Percentiles rank a stretch among this genome's conserved stretches.
Evolutionary conservation across 306 rosid species (phyloP).

Genomic region (Vigna angularis): DNA sequence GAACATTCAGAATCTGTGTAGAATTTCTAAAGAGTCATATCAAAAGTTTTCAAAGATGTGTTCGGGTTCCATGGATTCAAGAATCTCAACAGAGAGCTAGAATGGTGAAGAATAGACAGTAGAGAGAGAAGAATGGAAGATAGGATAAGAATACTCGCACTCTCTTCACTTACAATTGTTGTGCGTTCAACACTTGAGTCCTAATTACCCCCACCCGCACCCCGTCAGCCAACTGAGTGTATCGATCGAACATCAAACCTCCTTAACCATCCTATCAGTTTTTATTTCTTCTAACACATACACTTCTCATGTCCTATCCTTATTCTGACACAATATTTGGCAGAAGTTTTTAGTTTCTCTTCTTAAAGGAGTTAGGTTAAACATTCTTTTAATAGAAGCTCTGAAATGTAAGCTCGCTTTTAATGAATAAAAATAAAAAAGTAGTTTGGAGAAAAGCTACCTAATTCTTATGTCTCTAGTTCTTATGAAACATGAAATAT

Average conservation of each 20-base stretch:
- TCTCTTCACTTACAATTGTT: not conserved
- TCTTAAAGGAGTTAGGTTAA: too few species aligned
- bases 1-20: constrained; percentile 34
- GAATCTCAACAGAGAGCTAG: not conserved
- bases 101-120: not conserved
- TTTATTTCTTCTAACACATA: too few species aligned
- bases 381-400: not conserved
- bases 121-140: not conserved
- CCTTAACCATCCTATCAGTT: not conserved
- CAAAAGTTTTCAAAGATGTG: constrained; percentile 9
- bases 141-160: not conserved
- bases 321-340: not conserved
- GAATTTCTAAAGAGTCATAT: constrained; percentile 25
- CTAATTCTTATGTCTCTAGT: too few species aligned
- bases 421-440: not conserved
- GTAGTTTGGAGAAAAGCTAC: not conserved
- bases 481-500: too few species aligned
- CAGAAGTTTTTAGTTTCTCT: not conserved
- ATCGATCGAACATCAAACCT: too few species aligned
- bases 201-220: too few species aligned
- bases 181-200: too few species aligned
- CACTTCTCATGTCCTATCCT: not conserved
- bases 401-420: not conserved
- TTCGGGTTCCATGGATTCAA: not conserved
- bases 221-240: too few species aligned